These are phyloP conservation scores for Fusarium incarnatum DNA, from an alignment of 2,329 filamentous ascomycete species.

Conservation along the genomic window DNA sequence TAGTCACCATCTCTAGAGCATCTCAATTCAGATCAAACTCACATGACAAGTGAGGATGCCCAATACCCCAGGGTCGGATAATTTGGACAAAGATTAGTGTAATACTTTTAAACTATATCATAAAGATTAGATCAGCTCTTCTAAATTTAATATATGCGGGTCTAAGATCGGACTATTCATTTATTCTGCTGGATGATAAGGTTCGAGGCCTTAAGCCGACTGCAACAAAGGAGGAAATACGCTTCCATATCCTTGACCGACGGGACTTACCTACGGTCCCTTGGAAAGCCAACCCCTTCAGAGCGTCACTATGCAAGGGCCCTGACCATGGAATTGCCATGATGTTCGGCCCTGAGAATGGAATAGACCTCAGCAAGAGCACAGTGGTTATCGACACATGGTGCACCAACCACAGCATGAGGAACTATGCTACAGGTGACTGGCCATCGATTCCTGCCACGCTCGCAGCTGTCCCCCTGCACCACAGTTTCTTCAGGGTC, in stretches of 20 bases:
- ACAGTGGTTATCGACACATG: background rate
- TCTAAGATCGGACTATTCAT: background rate
- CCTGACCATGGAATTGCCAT: background rate
- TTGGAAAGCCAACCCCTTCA: accelerated
- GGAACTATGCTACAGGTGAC: background rate
- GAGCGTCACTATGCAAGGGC: background rate
- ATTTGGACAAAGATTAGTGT: background rate
- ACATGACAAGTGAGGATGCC: background rate
- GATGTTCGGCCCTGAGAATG: background rate
- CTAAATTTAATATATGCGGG: too few relatives aligned
- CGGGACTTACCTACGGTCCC: background rate
- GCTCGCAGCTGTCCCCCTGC: background rate
- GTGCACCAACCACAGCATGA: background rate
- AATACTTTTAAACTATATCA: background rate
- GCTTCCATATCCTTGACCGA: background rate
- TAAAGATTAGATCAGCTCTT: background rate
- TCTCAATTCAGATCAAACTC: background rate
- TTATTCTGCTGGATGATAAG: too few relatives aligned
- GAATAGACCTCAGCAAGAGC: background rate
- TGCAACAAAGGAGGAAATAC: background rate
- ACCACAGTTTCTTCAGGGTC: background rate
- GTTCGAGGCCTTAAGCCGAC: background rate
- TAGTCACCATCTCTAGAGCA: background rate
- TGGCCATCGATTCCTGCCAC: background rate
- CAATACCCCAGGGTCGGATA: background rate